Evolutionary conservation across 257 asterid species (phyloP).

Genomic region (Solanum clarkiae): DNA sequence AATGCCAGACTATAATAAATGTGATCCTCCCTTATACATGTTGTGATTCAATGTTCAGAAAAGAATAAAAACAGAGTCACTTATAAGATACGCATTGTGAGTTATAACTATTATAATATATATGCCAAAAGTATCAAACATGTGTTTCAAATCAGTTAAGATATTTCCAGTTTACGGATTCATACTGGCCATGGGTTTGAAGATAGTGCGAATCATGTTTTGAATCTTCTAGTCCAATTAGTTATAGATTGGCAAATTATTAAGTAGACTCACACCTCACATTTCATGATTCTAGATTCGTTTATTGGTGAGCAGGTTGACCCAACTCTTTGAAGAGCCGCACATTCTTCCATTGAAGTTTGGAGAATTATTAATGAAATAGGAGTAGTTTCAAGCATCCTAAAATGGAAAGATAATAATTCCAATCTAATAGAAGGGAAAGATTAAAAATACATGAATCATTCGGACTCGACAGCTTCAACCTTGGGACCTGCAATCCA

Average conservation of each 20-base stretch:
- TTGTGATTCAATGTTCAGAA: neutral
- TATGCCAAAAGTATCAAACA: neutral
- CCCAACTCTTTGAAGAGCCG: neutral
- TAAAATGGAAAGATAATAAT: neutral
- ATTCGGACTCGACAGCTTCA: neutral
- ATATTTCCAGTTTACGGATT: neutral
- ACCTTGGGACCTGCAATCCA: conserved; percentile 5
- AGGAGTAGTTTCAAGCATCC: neutral
- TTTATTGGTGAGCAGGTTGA: neutral
- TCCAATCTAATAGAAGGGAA: neutral
- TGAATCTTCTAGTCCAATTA: neutral
- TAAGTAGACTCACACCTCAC: neutral
- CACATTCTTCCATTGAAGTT: neutral
- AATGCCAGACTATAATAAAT: neutral
- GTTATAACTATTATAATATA: neutral
- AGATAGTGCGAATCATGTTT: neutral
- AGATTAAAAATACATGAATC: neutral
- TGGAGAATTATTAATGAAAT: neutral
- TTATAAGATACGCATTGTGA: neutral
- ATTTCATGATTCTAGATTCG: neutral
- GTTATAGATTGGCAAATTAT: neutral
- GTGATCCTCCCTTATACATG: neutral
- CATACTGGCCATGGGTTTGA: neutral
- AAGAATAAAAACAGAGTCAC: neutral
- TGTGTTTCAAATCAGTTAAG: neutral